Percentiles rank a stretch among this genome's conserved stretches.
Conservation (phyloP, 1,284 basidiomycete genomes). For the Porogramme epimiltina region DNA sequence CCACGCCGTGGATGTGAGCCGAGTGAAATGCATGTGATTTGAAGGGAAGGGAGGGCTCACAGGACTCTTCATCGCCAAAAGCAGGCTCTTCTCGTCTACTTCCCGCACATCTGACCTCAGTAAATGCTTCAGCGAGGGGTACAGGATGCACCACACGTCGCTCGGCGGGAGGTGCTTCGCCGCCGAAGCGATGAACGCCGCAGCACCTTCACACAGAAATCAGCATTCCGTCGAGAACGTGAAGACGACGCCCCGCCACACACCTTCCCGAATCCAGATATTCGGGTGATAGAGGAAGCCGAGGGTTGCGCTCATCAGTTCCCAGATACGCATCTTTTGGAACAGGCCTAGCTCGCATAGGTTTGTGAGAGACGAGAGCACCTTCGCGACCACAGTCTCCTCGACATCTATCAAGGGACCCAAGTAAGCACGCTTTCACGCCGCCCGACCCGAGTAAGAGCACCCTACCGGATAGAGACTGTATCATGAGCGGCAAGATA, state of each 20-base stretch:
- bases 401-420: conserved; percentile 81
- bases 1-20: background rate
- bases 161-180: conserved; percentile 78
- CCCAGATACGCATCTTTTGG: conserved; percentile 92
- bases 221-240: background rate
- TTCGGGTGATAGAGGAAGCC: conserved; percentile 97
- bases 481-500: conserved; percentile 93
- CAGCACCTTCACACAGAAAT: conserved; percentile 59
- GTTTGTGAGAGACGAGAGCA: conserved; percentile 82
- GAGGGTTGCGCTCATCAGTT: conserved; percentile 83
- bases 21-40: no score
- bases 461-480: conserved; percentile 79
- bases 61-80: conserved; percentile 76
- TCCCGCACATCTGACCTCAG: conserved; percentile 84
- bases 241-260: background rate
- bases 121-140: conserved; percentile 87
- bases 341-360: conserved; percentile 87
- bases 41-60: conserved; percentile 48
- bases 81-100: conserved; percentile 75
- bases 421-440: conserved; percentile 31
- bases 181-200: conserved; percentile 85
- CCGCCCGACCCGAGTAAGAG: conserved; percentile 19
- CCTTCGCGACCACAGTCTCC: conserved; percentile 89
- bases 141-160: conserved; percentile 96
- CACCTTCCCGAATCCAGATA: conserved; percentile 93